Base-by-base conservation (phyloP, 2,329 filamentous ascomycete species). In the Clonostachys solani region DNA sequence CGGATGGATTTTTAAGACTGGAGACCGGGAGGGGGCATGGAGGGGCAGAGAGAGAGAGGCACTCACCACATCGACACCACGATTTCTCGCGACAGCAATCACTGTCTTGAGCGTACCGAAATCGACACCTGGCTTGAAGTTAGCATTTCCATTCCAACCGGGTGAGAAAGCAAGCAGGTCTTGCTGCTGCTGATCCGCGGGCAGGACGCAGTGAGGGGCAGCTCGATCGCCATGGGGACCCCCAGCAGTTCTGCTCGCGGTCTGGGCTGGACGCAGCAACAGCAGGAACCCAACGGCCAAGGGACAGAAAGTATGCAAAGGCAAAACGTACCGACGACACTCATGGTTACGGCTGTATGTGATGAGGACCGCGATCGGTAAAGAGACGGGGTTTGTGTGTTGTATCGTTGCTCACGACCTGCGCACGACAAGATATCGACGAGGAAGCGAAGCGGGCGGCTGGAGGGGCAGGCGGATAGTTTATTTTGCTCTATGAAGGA, bases 11-110 rank as follows among this genome's bases (percentile, higher is more conserved):
- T 29, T 29, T 10, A 29, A 29, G 23, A 47, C 46, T 54, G 43
- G 33, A 34, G 44, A 19, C 17, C 19, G 15, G 33, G 40, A 38
- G 37, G 15, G 10, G 42, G 33, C 17, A 47, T 45, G 38, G 37
- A 44, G 23, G 17, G 36, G 36, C 36, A 38, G 44, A 29, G 40
- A 45, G 43, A 47, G 40, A 19, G 46, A 45, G 50, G 54, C 55
- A 94, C 91, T 67, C 81, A 96, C 91, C 69, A 99, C 94, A 79
- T 99, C 94, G 71, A 99, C 94, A 75, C 94, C 94, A 69, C 95
- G 92, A 74, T 97, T 97, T 71, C 94, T 85, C 67, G 94, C 94
- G 71, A 97, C 92, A 68, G 92, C 92, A 73, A 97, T 88, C 66
- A 95, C 92, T 68, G 92, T 96, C 82, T 95, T 96, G 69, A 95